Base-by-base conservation (phyloP, 1,284 basidiomycete genomes). In the Meripilus lineatus region DNA sequence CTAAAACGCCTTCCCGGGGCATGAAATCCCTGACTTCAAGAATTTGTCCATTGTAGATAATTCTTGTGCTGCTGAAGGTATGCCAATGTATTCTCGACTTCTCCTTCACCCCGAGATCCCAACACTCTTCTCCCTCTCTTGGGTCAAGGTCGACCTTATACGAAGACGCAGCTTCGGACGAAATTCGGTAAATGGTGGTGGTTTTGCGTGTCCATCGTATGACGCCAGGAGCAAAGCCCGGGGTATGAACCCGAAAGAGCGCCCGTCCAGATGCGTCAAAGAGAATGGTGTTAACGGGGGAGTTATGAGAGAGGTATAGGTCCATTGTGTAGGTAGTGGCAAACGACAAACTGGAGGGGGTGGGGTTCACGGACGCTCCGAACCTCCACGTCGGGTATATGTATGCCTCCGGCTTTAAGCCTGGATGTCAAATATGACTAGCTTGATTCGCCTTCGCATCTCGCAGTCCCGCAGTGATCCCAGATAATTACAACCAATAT, bases 21-120 rank as follows among this genome's bases (percentile, higher is more conserved):
- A 40, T 25, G 23, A 40, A 40, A 6, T 26, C 18, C 5, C 28
- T 10, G 8, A 40, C n/a, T 15, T 40, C 38, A 14, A 26, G 15
- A 8, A 40, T 40, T 10, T 23, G 11, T 8, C 28, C 32, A 35
- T 42, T 32, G 21, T 35, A 42, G 14, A 42, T 24, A 18, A 42
- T 20, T 23, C 15, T 8, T 17, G 41, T 17, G 26, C 41, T 42
- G 11, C 5, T 8, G 20, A 42, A 10, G 18, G 20, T 35, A 23
- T 35, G 41, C 41, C 41, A 42, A 23, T 42, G 4, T 14, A 42
- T 33, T 24, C 41, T 42, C 5, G 41, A 32, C 3, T 35, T 33
- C 30, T 42, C 41, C n/a, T n/a, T n/a, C n/a, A n/a, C n/a, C n/a
- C n/a, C n/a, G n/a, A n/a, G n/a, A n/a, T n/a, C n/a, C n/a, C n/a